These are phyloP conservation scores for Aureobasidium leucospermi DNA, from an alignment of 2,329 filamentous ascomycete species.

Conservation along the genomic window DNA sequence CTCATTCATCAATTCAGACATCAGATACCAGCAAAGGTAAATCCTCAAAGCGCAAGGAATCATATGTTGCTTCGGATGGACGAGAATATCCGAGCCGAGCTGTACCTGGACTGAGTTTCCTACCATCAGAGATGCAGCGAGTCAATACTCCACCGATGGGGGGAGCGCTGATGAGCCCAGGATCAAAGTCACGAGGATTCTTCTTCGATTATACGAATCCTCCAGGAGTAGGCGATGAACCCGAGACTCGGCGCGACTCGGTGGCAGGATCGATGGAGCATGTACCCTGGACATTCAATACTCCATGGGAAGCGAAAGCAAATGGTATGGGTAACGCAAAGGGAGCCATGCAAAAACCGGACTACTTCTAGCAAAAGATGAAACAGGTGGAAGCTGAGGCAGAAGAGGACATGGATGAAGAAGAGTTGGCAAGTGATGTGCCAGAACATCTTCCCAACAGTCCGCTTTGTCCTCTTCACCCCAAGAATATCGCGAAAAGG, in stretches of 20 bases:
- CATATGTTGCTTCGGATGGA: slow-evolving; percentile 1
- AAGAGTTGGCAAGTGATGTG: slow-evolving; percentile 26
- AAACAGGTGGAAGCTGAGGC: slow-evolving; percentile 7
- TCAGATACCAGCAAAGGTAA: background rate
- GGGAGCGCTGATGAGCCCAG: slow-evolving; percentile 15
- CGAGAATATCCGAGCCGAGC: background rate
- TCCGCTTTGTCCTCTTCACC: slow-evolving; percentile 32
- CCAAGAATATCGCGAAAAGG: slow-evolving; percentile 11
- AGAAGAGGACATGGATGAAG: background rate
- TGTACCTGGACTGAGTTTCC: slow-evolving; percentile 12
- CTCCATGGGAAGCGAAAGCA: background rate
- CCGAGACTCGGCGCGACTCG: background rate
- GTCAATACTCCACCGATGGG: slow-evolving; percentile 25
- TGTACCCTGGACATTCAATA: too few species aligned
- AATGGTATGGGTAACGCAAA: background rate
- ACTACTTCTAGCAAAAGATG: slow-evolving; percentile 14
- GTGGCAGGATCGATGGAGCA: background rate
- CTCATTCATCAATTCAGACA: background rate
- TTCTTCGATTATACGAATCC: slow-evolving; percentile 21
- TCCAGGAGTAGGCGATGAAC: background rate
- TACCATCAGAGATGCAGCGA: slow-evolving; percentile 20
- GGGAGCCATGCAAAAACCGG: background rate
- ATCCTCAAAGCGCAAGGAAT: background rate
- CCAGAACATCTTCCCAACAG: slow-evolving; percentile 38
- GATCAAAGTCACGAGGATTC: slow-evolving; percentile 18